Conservation (phyloP, 2,329 filamentous ascomycete species). For the Ophiostoma montium region DNA sequence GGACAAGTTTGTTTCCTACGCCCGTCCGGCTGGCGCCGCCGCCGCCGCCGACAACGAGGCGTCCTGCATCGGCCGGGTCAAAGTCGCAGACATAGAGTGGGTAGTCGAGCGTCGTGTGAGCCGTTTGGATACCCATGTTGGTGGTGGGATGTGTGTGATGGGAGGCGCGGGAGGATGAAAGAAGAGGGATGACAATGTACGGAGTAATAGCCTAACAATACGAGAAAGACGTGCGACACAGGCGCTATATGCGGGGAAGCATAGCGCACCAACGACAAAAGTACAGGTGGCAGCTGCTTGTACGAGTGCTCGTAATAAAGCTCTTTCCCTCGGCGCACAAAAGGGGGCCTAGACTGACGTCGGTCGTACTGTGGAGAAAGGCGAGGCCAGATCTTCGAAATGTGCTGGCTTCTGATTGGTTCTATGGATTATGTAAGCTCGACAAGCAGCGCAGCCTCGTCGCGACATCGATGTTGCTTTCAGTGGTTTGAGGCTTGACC, state of each 20-base stretch:
- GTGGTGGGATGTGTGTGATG: background rate
- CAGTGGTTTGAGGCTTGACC: too few species aligned
- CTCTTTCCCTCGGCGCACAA: too few species aligned
- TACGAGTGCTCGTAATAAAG: too few species aligned
- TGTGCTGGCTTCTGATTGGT: too few species aligned
- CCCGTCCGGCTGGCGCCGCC: constrained; percentile 71
- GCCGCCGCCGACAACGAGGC: constrained; percentile 72
- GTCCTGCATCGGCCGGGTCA: constrained; percentile 62
- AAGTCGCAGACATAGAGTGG: constrained; percentile 82
- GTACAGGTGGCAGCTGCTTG: too few species aligned
- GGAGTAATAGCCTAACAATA: background rate
- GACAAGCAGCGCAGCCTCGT: too few species aligned
- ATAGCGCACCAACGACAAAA: background rate
- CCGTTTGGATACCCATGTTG: constrained; percentile 26
- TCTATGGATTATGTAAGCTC: too few species aligned
- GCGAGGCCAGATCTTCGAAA: too few species aligned
- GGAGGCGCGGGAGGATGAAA: background rate
- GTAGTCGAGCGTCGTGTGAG: constrained; percentile 60
- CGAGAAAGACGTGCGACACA: background rate
- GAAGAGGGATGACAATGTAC: too few species aligned
- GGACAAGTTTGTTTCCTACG: constrained; percentile 74
- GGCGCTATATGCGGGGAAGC: background rate
- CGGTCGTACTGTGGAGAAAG: too few species aligned
- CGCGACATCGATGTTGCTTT: too few species aligned
- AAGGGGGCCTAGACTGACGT: too few species aligned